Conservation (phyloP, 495 filamentous ascomycete genomes). For the Aspergillus incahuasiensis region DNA sequence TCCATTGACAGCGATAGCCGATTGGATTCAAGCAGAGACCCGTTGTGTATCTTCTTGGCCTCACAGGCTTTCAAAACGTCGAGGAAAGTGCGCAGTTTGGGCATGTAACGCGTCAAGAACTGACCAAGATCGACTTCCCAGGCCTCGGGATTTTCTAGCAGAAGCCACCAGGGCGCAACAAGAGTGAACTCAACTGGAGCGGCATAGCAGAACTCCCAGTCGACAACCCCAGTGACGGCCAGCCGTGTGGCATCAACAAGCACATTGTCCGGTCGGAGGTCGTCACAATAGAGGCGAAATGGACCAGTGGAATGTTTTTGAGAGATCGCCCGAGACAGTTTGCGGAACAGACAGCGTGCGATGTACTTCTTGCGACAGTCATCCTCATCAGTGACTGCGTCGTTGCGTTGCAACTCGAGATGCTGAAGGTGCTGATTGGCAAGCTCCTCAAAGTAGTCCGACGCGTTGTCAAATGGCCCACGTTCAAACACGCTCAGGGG, state of each 20-base stretch:
- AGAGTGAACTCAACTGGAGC: constrained; percentile 36
- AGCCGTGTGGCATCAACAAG: constrained; percentile 16
- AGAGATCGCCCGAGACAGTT: constrained; percentile 25
- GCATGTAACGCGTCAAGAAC: constrained; percentile 24
- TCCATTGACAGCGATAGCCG: constrained; percentile 5
- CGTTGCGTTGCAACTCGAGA: constrained; percentile 41
- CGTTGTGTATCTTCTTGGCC: constrained; percentile 12
- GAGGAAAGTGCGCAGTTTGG: not conserved
- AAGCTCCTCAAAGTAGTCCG: constrained; percentile 42
- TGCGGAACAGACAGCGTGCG: constrained; percentile 38
- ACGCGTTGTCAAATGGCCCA: constrained; percentile 23
- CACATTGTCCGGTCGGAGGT: constrained; percentile 20
- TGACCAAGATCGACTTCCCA: too few species aligned
- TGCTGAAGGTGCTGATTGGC: constrained; percentile 42
- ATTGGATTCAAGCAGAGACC: not conserved
- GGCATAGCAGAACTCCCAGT: constrained; percentile 43
- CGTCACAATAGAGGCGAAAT: constrained; percentile 22
- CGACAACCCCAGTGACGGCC: constrained; percentile 22
- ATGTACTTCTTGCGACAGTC: constrained; percentile 44
- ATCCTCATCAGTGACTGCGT: constrained; percentile 30
- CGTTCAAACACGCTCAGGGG: constrained; percentile 14
- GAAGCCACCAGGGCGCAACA: constrained; percentile 38
- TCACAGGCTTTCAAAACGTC: constrained; percentile 20
- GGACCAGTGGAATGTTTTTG: constrained; percentile 17
- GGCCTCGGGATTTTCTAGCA: too few species aligned